Base-by-base conservation (phyloP, 2,329 filamentous ascomycete species). In the Fusarium staphyleae region DNA sequence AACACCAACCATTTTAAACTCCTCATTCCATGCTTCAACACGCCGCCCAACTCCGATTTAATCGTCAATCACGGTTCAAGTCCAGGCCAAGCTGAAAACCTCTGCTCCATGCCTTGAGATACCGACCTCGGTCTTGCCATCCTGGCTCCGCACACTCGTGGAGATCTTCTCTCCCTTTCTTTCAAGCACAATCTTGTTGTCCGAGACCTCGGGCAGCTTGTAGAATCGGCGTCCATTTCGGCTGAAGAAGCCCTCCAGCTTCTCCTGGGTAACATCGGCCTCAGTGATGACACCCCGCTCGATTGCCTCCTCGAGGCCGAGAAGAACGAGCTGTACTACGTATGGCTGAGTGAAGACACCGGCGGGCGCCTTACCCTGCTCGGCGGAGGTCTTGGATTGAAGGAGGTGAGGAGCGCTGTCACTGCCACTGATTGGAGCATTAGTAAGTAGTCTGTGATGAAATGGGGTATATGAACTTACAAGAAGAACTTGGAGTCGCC, bases 331-430 rank as follows among this genome's bases (percentile, higher is more conserved):
- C 48, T 85, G 85, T 2, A 86, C 78, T 0, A 85, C 86, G 68
- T 86, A 86, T 4, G 87, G 87, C 74, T 93, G 90, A 1, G 90
- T 93, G 71, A 91, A 93, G 35, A 93, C 89, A 4, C 90, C 90
- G 0, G 90, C 90, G 0, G 87, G 84, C 1, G 86, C 82, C 69
- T 77, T 81, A 40, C 78, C 78, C 42, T 75, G 80, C 45, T 69
- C 68, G 6, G 69, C 71, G 14, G 65, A 65, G 1, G 69, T 79
- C 74, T 90, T 90, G 54, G 82, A 80, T n/a, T 70, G 68, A 4
- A 84, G 74, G 10, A 81, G 81, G 68, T 90, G 87, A 29, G 87
- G 87, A 36, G 87, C 87, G 5, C 81, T 85, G 65, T 89, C 87
- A 19, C 80, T 87, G 50, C 79, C 79, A 57, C 74, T 78, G 36